Percentiles rank a stretch among this genome's conserved stretches.
phyloP scores from a whole-genome alignment of 495 filamentous ascomycete species.

The Aspergillus panamensis region DNA sequence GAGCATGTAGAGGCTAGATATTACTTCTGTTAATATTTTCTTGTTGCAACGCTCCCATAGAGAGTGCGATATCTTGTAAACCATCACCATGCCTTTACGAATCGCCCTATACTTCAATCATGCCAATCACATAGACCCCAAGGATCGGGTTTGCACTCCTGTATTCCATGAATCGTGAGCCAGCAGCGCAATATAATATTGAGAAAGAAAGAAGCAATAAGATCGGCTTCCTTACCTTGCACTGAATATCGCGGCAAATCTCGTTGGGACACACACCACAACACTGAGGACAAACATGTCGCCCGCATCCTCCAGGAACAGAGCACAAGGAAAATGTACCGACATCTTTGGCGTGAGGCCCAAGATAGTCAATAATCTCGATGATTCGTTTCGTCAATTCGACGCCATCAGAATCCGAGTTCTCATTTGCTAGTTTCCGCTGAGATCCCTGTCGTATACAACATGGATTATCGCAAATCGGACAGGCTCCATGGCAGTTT shows the following conservation, averaged over 20 bases:
- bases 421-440: neutral
- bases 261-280: constrained; percentile 29
- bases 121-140: constrained; percentile 33
- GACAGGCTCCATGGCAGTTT: constrained; percentile 20
- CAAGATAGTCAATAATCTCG: constrained; percentile 15
- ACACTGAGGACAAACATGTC: constrained; percentile 31
- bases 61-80: neutral
- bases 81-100: neutral
- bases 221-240: constrained; percentile 22
- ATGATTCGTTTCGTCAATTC: constrained; percentile 5
- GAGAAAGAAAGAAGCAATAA: no score
- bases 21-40: no score
- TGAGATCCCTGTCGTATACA: constrained; percentile 17
- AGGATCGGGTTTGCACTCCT: constrained; percentile 29
- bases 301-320: constrained; percentile 21
- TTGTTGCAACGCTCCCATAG: no score
- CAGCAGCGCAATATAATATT: no score
- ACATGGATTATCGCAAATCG: constrained; percentile 21
- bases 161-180: neutral
- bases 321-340: constrained; percentile 30
- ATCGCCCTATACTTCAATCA: neutral
- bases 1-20: no score
- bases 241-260: constrained; percentile 31
- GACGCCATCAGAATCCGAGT: neutral
- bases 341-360: constrained; percentile 13